phyloP scores from a whole-genome alignment of 1,284 basidiomycete genomes.

The Rhodofomes roseus region DNA sequence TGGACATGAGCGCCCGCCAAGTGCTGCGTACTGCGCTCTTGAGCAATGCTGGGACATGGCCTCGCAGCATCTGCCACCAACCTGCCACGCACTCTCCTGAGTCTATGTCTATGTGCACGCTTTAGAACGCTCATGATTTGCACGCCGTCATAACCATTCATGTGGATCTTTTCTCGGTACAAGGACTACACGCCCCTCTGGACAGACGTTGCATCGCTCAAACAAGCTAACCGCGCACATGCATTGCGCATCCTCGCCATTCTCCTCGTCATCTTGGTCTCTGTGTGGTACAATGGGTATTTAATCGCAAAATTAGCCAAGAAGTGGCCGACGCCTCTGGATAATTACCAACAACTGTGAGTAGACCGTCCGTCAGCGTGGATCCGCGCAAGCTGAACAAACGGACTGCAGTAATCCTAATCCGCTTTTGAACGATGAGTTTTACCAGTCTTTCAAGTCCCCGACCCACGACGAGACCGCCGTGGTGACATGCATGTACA shows the following conservation, averaged over 20 bases:
- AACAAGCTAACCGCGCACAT: constrained; percentile 2
- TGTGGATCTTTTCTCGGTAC: constrained; percentile 5
- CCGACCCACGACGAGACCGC: constrained; percentile 26
- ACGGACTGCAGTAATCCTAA: constrained; percentile 4
- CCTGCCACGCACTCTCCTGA: background rate
- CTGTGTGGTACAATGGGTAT: constrained; percentile 3
- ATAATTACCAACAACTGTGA: constrained; percentile 11
- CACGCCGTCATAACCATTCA: background rate
- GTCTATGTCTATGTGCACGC: background rate
- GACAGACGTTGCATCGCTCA: background rate
- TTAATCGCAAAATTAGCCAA: background rate
- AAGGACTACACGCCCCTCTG: constrained; percentile 10
- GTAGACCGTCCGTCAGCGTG: background rate
- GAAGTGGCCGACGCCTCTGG: constrained; percentile 3
- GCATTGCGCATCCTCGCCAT: background rate
- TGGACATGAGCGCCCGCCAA: too few species aligned
- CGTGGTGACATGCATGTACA: constrained; percentile 40
- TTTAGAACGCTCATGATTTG: background rate
- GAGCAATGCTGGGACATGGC: too few species aligned
- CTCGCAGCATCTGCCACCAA: too few species aligned
- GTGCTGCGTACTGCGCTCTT: too few species aligned
- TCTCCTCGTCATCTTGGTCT: background rate
- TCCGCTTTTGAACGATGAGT: constrained; percentile 6
- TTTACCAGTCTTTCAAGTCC: background rate
- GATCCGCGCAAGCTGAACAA: background rate